phyloP scores from a whole-genome alignment of 495 filamentous ascomycete genomes.

The Lentithecium fluviatile region DNA sequence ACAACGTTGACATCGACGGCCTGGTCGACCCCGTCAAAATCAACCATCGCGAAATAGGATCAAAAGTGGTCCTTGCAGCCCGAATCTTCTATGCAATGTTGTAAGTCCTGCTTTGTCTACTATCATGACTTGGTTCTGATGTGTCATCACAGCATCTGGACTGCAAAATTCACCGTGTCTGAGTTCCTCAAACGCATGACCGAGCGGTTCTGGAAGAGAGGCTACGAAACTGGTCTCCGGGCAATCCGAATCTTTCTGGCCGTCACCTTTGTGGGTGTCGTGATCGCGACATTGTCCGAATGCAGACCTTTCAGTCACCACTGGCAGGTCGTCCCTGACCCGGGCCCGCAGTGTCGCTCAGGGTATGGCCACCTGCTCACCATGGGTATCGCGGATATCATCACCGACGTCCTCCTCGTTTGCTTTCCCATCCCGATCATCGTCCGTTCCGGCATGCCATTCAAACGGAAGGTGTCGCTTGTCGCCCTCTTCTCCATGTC shows the following conservation, averaged over 20 bases:
- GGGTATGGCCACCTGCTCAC: slow-evolving; percentile 82
- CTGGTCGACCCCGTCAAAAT: slow-evolving; percentile 48
- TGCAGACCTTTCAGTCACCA: slow-evolving; percentile 82
- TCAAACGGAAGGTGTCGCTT: slow-evolving; percentile 57
- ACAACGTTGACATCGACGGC: slow-evolving; percentile 61
- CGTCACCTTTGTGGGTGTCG: slow-evolving; percentile 71
- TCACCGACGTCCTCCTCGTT: slow-evolving; percentile 84
- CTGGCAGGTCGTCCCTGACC: slow-evolving; percentile 90
- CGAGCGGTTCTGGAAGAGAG: slow-evolving; percentile 64
- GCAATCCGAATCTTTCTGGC: slow-evolving; percentile 71
- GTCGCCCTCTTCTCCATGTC: slow-evolving; percentile 79
- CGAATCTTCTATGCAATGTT: slow-evolving; percentile 68
- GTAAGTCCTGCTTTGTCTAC: slow-evolving; percentile 45
- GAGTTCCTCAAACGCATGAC: slow-evolving; percentile 86
- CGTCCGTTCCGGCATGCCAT: slow-evolving; percentile 65
- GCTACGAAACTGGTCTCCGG: slow-evolving; percentile 64
- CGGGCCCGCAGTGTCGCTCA: slow-evolving; percentile 77
- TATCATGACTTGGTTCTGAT: neutral
- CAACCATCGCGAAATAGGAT: slow-evolving; percentile 56
- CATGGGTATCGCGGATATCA: slow-evolving; percentile 80
- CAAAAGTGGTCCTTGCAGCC: slow-evolving; percentile 62
- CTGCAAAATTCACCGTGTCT: slow-evolving; percentile 82
- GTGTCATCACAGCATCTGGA: slow-evolving; percentile 69
- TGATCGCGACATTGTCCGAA: slow-evolving; percentile 79
- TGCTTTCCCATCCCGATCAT: slow-evolving; percentile 87